Evolutionary conservation across 495 filamentous ascomycete genomes (phyloP), one percentile per base, ranked within the genome.

Genomic region (Emericellopsis terricola): DNA sequence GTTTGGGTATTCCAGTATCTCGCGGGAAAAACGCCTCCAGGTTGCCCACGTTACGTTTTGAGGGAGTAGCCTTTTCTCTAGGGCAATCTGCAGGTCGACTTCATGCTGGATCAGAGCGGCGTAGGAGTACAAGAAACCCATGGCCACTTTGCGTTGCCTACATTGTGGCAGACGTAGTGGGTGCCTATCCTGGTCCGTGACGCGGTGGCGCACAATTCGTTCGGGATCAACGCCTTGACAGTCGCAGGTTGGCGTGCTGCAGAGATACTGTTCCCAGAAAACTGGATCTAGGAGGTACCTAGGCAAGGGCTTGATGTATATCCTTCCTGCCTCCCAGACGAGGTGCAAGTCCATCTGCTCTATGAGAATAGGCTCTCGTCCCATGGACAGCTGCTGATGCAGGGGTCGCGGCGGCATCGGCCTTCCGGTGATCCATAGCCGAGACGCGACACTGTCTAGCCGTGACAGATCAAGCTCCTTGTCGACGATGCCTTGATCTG

Each of bases 71-170:
- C 43, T 28, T n/a, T 44, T 32, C 3, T 44, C 40, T 7, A 49
- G 33, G 2, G 59, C 60, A 23, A 62, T 55, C 2, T 4, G 0
- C 13, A 59, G 52, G 33, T 66, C 59, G 38, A 44, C 50, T 26
- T 59, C 47, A 33, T 49, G 44, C 2, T 29, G 35, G 5, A 64
- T 44, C 8, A 64, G 42, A 2, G 44, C 38, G 19, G 46, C 38
- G 42, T 64, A 64, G 1, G 53, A 51, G 29, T 37, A 42, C 1
- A 66, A 38, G 19, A 63, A 48, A 2, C 57, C 59, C 1, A 51
- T 39, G 5, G 53, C 55, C 8, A 23, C 19, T 9, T 27, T 26
- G 13, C 13, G 21, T 23, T 26, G 21, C 18, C 15, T 26, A n/a
- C n/a, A n/a, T n/a, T n/a, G n/a, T n/a, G n/a, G n/a, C n/a, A n/a